Conservation (phyloP, 805 yeast genomes). For the Hanseniaspora hatyaiensis region DNA sequence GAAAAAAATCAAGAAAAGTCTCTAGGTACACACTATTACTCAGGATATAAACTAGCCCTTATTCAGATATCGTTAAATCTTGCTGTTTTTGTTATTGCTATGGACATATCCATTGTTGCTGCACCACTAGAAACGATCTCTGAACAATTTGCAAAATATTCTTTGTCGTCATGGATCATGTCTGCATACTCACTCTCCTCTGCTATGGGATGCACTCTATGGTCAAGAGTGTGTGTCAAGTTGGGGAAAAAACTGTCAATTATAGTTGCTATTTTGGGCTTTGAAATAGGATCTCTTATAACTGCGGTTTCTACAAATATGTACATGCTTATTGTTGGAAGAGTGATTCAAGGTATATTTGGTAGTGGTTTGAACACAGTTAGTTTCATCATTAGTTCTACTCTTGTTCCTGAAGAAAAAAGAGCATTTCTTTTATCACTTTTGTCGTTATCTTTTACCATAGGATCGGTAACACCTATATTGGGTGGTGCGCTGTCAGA, state of each 20-base stretch:
- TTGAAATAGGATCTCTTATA: constrained; percentile 52
- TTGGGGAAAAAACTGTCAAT: constrained; percentile 46
- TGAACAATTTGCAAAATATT: constrained; percentile 38
- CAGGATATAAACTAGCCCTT: constrained; percentile 13
- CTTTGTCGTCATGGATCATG: constrained; percentile 48
- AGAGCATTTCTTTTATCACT: constrained; percentile 23
- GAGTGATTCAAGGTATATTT: constrained; percentile 61
- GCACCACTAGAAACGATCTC: constrained; percentile 43
- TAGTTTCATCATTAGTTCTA: constrained; percentile 42
- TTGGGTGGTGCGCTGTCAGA: constrained; percentile 56
- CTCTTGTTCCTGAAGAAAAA: constrained; percentile 22
- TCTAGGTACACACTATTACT: background rate
- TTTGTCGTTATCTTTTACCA: constrained; percentile 18
- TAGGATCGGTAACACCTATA: constrained; percentile 22
- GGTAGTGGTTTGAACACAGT: constrained; percentile 56
- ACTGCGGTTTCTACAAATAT: constrained; percentile 45
- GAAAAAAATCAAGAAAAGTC: background rate
- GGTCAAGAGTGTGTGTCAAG: constrained; percentile 46
- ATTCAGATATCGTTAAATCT: constrained; percentile 21
- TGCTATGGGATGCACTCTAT: constrained; percentile 43
- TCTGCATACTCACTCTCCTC: constrained; percentile 45
- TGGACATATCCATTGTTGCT: constrained; percentile 50
- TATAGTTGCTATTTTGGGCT: constrained; percentile 39
- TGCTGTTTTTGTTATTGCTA: constrained; percentile 32
- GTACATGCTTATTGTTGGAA: constrained; percentile 55